Percentiles rank a stretch among this genome's conserved stretches.
Conservation (phyloP, 192 early-diverging fungal genomes). For the Funneliformis mosseae region DNA sequence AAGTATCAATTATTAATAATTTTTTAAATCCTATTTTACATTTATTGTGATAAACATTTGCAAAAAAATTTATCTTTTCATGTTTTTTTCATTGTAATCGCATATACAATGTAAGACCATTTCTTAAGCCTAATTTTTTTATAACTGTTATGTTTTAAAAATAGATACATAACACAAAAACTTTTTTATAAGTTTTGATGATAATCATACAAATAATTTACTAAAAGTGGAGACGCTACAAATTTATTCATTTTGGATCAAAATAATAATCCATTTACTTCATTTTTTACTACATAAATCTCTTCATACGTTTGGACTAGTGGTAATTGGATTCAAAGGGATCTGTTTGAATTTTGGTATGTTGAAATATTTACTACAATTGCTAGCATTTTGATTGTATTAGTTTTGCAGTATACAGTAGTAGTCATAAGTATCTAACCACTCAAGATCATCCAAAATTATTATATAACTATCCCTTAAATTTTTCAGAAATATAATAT, state of each 20-base stretch:
- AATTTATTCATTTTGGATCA: background rate
- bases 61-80: background rate
- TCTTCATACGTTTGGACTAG: background rate
- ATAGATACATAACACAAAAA: too few relatives aligned
- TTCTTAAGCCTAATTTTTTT: background rate
- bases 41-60: background rate
- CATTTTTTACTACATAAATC: background rate
- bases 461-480: too few relatives aligned
- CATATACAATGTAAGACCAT: background rate
- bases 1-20: too few relatives aligned
- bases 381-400: background rate
- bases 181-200: too few relatives aligned
- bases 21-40: too few relatives aligned
- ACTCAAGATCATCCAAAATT: too few relatives aligned
- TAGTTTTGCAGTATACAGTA: background rate
- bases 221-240: background rate
- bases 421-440: too few relatives aligned
- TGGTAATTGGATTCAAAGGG: background rate
- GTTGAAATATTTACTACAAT: background rate
- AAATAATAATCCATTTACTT: background rate
- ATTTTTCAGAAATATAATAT: too few relatives aligned
- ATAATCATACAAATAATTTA: background rate
- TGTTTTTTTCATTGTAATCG: background rate
- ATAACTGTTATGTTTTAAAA: background rate
- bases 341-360: background rate